Percentiles rank a stretch among this genome's conserved stretches.
These are phyloP conservation scores for Tuber melanosporum DNA, from an alignment of 495 filamentous ascomycete genomes.

Conservation along the genomic window DNA sequence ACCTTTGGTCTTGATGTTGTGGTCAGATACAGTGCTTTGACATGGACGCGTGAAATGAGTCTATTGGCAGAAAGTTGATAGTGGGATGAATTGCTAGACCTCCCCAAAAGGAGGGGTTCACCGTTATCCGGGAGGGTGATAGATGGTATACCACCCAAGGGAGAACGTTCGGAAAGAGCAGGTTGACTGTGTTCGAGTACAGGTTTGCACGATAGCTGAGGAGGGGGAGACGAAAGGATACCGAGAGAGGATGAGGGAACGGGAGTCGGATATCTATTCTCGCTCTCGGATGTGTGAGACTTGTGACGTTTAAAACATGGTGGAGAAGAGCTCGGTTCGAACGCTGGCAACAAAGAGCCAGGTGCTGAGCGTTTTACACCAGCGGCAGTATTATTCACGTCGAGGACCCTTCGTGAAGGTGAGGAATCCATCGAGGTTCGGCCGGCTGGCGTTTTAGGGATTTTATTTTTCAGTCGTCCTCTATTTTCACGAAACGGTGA, in stretches of 20 bases:
- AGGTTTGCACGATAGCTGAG: constrained; percentile 53
- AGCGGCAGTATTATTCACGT: constrained; percentile 44
- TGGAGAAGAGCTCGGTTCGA: constrained; percentile 87
- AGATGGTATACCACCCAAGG: constrained; percentile 71
- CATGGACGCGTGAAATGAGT: constrained; percentile 84
- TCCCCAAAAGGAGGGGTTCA: constrained; percentile 74
- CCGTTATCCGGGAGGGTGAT: constrained; percentile 77
- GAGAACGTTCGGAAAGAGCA: constrained; percentile 71
- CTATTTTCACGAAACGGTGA: constrained; percentile 3
- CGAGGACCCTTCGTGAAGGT: constrained; percentile 31
- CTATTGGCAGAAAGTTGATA: constrained; percentile 87
- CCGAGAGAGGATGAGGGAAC: constrained; percentile 89
- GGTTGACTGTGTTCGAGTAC: constrained; percentile 57
- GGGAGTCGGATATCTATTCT: constrained; percentile 69
- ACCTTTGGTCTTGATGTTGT: constrained; percentile 51
- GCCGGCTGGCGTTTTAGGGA: neutral
- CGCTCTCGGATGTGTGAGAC: constrained; percentile 60
- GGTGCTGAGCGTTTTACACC: constrained; percentile 73
- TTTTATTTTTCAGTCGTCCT: neutral
- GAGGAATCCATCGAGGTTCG: constrained; percentile 31
- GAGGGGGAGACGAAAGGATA: constrained; percentile 82
- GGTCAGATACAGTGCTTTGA: constrained; percentile 74
- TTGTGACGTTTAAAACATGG: constrained; percentile 68
- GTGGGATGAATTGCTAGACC: constrained; percentile 86
- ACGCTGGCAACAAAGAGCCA: constrained; percentile 71